Evolutionary conservation across 116 monocot genomes (phyloP), one percentile per base, ranked within the genome.

Genomic region (Dioscorea cayenensis): DNA sequence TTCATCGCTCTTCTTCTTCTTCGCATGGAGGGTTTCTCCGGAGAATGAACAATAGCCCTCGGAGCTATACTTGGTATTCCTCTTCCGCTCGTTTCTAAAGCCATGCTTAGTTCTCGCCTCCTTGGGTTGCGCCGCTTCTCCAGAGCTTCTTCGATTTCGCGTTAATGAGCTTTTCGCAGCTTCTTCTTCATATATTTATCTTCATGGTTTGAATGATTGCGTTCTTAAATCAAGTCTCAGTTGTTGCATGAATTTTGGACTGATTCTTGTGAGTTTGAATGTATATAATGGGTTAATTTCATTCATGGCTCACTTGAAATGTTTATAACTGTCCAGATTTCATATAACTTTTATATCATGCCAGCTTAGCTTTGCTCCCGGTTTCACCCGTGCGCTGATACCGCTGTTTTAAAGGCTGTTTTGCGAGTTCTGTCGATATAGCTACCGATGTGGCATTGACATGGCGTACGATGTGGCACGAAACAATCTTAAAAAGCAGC

Each of bases 91-190:
- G 3, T 38, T 28, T 28, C 48, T 36, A 43, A 48, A 66, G 49
- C 28, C 68, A 62, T 75, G 68, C 68, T 75, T 13, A 67, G 55
- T 36, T 60, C 68, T 61, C 68, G 23, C 2, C 28, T 28, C 38
- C 58, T 68, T 8, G 60, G 67, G 67, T 3, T 68, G 43, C 48
- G 36, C 28, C 51, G 60, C 62, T 55, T 14, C 52, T 55, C 52
- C 18, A 55, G 14, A 55, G 62, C 11, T 23, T 62, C 62, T 22
- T 62, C 62, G 6, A 21, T 10, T 27, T 62, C 62, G 21, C n/a
- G 21, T 7, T 62, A 62, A 55, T 55, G 52, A 7, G 14, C 1
- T 55, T 4, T 55, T 55, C 52, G 5, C 19, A 3, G 5, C 43
- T 43, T 55, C 16, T 55, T 14, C 18, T 14, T 14, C n/a, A 19